A percentile compares a stretch with the other conserved stretches of the same genome.
Conservation (phyloP, 495 filamentous ascomycete species). For the Penicillium simplicissimum region DNA sequence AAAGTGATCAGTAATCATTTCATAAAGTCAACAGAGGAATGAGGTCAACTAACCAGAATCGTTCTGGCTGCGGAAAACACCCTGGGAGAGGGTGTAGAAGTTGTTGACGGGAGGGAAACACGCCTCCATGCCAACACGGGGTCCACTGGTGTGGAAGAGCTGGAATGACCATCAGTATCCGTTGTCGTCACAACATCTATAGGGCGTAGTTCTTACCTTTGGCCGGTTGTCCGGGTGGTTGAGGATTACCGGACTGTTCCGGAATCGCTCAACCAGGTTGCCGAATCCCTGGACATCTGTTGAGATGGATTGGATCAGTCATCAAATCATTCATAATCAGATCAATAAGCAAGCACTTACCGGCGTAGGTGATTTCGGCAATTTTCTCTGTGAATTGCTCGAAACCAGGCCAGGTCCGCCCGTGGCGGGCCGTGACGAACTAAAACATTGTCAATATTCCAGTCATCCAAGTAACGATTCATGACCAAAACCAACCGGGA, state of each 20-base stretch:
- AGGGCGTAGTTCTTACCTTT: slow-evolving; percentile 55
- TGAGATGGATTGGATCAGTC: slow-evolving; percentile 18
- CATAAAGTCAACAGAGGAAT: neutral
- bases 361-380: slow-evolving; percentile 91
- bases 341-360: slow-evolving; percentile 50
- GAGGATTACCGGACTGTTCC: slow-evolving; percentile 93
- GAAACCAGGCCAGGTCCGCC: slow-evolving; percentile 78
- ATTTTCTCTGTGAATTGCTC: slow-evolving; percentile 69
- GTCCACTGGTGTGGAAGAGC: slow-evolving; percentile 46
- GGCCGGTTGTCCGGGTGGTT: slow-evolving; percentile 79
- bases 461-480: neutral
- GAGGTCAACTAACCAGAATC: slow-evolving; percentile 7
- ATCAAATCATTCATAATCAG: slow-evolving; percentile 14
- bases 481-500: slow-evolving; percentile 54
- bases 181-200: neutral
- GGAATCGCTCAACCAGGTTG: slow-evolving; percentile 88
- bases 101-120: slow-evolving; percentile 23
- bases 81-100: slow-evolving; percentile 18
- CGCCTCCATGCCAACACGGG: slow-evolving; percentile 13
- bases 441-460: slow-evolving; percentile 41
- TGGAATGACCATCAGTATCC: slow-evolving; percentile 21
- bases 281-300: slow-evolving; percentile 88
- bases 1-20: neutral
- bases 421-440: slow-evolving; percentile 73
- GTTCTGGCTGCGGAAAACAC: slow-evolving; percentile 12